phyloP scores from a whole-genome alignment of 768 basidiomycete species.

The Russula sp. region DNA sequence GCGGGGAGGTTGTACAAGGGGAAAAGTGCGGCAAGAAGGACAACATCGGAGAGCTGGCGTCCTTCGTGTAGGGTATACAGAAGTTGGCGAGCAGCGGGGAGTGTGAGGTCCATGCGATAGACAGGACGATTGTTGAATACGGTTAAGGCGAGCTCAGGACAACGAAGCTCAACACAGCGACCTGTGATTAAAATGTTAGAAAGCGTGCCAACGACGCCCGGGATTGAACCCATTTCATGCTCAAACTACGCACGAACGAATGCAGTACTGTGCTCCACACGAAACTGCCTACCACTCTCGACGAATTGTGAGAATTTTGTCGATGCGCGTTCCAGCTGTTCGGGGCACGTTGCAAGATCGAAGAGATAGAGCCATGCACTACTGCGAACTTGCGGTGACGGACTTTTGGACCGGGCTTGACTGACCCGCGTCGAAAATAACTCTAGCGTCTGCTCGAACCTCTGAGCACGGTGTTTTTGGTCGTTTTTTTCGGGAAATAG shows the following conservation, averaged over 20 bases:
- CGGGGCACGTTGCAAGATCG: conserved; percentile 22
- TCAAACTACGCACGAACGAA: conserved; percentile 26
- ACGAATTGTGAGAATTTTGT: conserved; percentile 23
- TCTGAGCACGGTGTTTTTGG: conserved; percentile 5
- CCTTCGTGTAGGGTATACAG: conserved; percentile 52
- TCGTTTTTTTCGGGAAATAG: not conserved
- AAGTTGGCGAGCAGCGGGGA: conserved; percentile 53
- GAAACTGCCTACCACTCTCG: conserved; percentile 21
- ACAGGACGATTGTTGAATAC: conserved; percentile 62
- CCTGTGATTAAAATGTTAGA: conserved; percentile 39
- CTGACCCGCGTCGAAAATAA: conserved; percentile 20
- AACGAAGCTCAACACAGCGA: conserved; percentile 57
- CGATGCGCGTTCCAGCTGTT: conserved; percentile 22
- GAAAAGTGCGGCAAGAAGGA: conserved; percentile 54
- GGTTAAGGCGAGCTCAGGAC: conserved; percentile 54
- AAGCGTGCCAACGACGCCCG: not conserved
- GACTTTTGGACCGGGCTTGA: not conserved
- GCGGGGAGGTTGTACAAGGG: conserved; percentile 53
- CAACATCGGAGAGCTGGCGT: conserved; percentile 47
- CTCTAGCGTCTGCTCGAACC: conserved; percentile 18
- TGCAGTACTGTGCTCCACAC: conserved; percentile 15
- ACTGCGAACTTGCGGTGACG: conserved; percentile 21
- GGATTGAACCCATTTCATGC: no score
- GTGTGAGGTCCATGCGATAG: conserved; percentile 52
- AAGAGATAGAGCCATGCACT: conserved; percentile 29